Base-by-base conservation (phyloP, 345 rosid species). In the Populus davidiana region DNA sequence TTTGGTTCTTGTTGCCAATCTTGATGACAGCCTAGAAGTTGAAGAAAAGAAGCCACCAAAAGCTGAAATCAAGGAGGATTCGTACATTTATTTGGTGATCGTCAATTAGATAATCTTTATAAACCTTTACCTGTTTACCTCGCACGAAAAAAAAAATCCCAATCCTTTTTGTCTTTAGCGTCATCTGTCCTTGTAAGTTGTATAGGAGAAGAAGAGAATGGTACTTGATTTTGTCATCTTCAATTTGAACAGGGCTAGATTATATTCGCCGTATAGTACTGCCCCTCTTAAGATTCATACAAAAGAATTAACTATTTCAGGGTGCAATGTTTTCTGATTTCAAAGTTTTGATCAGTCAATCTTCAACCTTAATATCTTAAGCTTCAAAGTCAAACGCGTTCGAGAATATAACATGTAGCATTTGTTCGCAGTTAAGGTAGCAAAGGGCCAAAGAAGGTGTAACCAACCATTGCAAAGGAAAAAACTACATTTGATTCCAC, bases 1-100 rank as follows among this genome's bases (percentile, higher is more conserved):
- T 38, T 75, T 35, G 18, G 44, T 20, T 72, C 66, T 13, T 21
- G 31, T n/a, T 54, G 36, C 39, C 23, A n/a, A 47, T n/a, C 73
- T 38, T 77, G 85, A 77, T 75, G 81, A 83, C 81, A 64, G 79
- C 75, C 70, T 81, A 62, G 81, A 75, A 33, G 71, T 10, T 16
- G 84, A 76, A 68, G 67, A 78, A 67, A 62, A 77, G 74, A 81
- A 82, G 81, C 80, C 43, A 79, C 18, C 35, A 38, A 39, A 63
- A 66, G 81, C 79, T 64, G 80, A 79, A 81, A 87, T 74, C 82
- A 80, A 85, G 80, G 83, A 84, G 54, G 88, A 83, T 83, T 87
- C 78, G 54, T 64, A 61, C 56, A 75, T 77, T 79, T 66, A 65
- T 63, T 80, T 49, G 68, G n/a, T 29, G 77, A 84, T 73, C 36